Evolutionary conservation across 495 filamentous ascomycete species (phyloP).

Genomic region (Trichoderma parareesei): DNA sequence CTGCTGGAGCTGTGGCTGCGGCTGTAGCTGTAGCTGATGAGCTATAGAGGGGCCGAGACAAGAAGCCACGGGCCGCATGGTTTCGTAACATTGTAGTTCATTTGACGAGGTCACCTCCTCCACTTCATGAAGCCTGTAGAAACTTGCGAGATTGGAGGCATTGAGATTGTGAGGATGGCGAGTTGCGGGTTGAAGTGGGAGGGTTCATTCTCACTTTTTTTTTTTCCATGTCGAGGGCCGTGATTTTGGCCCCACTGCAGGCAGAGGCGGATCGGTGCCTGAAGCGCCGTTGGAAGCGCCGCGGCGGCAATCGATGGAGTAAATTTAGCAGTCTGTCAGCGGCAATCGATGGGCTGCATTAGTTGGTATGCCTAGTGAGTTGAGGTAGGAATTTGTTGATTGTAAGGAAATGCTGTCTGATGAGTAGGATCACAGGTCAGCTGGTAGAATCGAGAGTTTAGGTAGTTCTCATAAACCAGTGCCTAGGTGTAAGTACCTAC

Average conservation of each 20-base stretch:
- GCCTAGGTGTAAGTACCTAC: too few species aligned
- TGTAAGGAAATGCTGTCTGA: too few species aligned
- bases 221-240: background rate
- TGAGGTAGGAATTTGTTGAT: too few species aligned
- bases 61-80: background rate
- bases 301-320: background rate
- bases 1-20: background rate
- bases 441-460: too few species aligned
- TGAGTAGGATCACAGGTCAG: too few species aligned
- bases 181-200: background rate
- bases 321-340: background rate
- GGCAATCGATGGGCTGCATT: background rate
- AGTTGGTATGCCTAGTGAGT: too few species aligned
- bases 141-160: background rate
- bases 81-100: background rate
- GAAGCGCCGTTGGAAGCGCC: slow-evolving; percentile 6
- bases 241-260: background rate
- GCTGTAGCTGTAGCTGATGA: background rate
- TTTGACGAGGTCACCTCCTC: background rate
- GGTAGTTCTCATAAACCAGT: too few species aligned
- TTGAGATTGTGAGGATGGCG: background rate
- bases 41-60: background rate
- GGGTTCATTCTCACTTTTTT: background rate
- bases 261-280: background rate
- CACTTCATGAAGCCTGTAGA: background rate